These are phyloP conservation scores for Pulveroboletus sp. DNA, from an alignment of 768 basidiomycete species.

Conservation along the genomic window DNA sequence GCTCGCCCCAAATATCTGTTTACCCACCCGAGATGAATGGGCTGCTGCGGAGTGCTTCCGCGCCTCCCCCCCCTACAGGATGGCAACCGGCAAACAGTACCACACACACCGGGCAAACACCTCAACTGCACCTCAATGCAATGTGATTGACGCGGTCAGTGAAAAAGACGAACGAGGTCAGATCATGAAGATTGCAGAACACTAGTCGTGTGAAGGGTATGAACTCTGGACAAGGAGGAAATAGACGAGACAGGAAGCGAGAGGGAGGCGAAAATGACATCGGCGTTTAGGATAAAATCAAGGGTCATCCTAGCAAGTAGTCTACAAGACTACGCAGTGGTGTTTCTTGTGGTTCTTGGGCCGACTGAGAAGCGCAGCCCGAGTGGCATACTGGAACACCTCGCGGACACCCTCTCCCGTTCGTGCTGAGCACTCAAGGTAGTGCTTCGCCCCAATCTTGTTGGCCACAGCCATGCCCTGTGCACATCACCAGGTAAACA, in stretches of 20 bases:
- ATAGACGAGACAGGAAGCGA: constrained; percentile 14
- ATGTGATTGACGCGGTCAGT: constrained; percentile 1
- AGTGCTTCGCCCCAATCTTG: constrained; percentile 96
- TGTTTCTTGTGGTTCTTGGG: constrained; percentile 40
- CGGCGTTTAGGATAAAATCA: constrained; percentile 20
- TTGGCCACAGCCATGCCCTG: constrained; percentile 92
- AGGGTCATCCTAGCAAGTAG: constrained; percentile 20
- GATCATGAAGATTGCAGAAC: constrained; percentile 37
- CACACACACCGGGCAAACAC: constrained; percentile 1
- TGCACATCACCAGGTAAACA: constrained; percentile 1
- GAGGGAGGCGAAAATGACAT: constrained; percentile 16
- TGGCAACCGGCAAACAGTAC: constrained; percentile 16
- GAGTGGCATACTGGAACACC: constrained; percentile 97
- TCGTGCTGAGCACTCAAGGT: constrained; percentile 96
- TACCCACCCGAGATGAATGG: not conserved
- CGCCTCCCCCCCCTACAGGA: not conserved
- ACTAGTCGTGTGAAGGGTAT: constrained; percentile 36
- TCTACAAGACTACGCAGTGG: constrained; percentile 43
- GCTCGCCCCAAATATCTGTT: not conserved
- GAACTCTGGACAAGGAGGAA: constrained; percentile 22
- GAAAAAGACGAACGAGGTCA: constrained; percentile 23
- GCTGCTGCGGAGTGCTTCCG: constrained; percentile 13
- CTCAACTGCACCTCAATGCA: not conserved
- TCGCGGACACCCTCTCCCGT: constrained; percentile 96
- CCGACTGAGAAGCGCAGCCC: constrained; percentile 76